Evolutionary conservation across 345 rosid species (phyloP), one percentile per base, ranked within the genome.

Genomic region (Populus deltoides): DNA sequence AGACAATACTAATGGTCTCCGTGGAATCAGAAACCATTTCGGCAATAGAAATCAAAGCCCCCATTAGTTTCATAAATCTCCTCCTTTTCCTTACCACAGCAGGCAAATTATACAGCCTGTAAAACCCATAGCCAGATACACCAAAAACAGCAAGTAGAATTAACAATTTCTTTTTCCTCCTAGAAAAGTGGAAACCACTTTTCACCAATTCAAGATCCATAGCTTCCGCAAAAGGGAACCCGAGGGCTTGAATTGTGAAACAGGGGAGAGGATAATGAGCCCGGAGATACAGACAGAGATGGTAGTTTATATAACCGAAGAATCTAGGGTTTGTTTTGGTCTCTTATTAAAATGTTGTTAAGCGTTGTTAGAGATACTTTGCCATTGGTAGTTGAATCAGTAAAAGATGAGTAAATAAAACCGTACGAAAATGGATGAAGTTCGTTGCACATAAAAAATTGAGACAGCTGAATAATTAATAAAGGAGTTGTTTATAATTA

Each of bases 11-110:
- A 10, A 90, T 47, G 29, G 89, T 79, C 63, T 90, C 99, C 0
- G 92, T 85, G 0, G 99, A 94, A 47, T 97, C 97, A 7, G 93
- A 87, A 66, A 90, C 83, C 89, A 91, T 70, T 65, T 97, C 98
- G 36, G 88, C 88, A 8, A 94, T 74, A 17, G 97, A 90, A 80
- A 84, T 38, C 5, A 97, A 2, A 3, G 97, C 90, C 43, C 86
- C 91, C 5, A 90, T 66, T 22, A 92, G 78, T 84, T 86, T 92
- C 79, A 85, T 59, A 61, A 91, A 68, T 63, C 91, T 93, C 87
- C 80, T 84, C 82, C 97, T 85, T 82, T 84, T 97, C 78, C 79
- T 85, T 0, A 80, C 80, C 45, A 96, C 86, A 16, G 94, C 86
- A 13, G 98, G 95, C 65, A 85, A 84, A 83, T 90, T 86, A 35